Conservation (phyloP, 768 basidiomycete genomes). For the Serendipita vermifera region DNA sequence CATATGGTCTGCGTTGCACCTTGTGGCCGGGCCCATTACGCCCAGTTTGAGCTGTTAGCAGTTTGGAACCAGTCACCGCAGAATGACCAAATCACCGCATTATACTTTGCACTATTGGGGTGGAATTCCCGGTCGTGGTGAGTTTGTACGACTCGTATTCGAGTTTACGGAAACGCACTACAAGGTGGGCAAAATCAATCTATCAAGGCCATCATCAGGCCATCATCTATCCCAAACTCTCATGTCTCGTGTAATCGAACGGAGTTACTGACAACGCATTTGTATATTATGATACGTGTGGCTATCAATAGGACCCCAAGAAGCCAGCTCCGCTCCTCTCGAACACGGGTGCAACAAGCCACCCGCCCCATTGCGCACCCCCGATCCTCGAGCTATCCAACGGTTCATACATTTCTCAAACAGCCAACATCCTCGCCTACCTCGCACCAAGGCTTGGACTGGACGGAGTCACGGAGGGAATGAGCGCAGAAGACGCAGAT, state of each 20-base stretch:
- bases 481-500: slow-evolving; percentile 22
- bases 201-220: neutral
- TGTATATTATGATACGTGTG: no score
- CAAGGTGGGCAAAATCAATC: no score
- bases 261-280: neutral
- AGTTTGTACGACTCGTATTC: slow-evolving; percentile 28
- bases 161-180: slow-evolving; percentile 27
- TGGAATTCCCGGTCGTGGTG: slow-evolving; percentile 27
- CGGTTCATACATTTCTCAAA: slow-evolving; percentile 24
- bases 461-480: slow-evolving; percentile 23
- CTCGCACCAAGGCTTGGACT: slow-evolving; percentile 26
- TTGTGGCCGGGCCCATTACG: no score
- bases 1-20: no score
- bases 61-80: no score
- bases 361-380: slow-evolving; percentile 29
- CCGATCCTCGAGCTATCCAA: slow-evolving; percentile 27
- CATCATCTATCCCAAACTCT: neutral
- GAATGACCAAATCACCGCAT: no score
- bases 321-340: neutral
- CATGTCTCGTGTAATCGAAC: neutral
- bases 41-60: no score
- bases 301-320: neutral
- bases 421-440: slow-evolving; percentile 27
- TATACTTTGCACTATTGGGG: no score
- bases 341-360: neutral